Evolutionary conservation across 345 rosid genomes (phyloP), one percentile per base, ranked within the genome.

Genomic region (Eucalyptus curtisii): DNA sequence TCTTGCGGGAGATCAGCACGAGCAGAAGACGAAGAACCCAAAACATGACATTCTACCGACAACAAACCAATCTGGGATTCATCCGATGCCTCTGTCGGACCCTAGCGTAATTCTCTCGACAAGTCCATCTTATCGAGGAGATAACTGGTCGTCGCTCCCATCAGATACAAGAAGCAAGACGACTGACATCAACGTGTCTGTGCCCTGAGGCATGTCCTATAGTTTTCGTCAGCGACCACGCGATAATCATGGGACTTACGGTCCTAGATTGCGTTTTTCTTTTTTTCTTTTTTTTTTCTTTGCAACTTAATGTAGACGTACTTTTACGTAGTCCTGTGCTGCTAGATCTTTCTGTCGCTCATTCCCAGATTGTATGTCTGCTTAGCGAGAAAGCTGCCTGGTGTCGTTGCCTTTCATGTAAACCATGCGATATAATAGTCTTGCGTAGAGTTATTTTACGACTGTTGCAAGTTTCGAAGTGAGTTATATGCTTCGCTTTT

Each of bases 1-100:
- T 93, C 92, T 96, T 49, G 94, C 96, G 1, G 95, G 95, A 88
- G 91, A 94, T 90, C 99, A 95, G 49, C 98, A 92, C 14, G 96
- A 97, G 87, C 96, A 94, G 85, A 94, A 92, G 90, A 91, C 91
- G 2, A 96, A 92, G 92, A 93, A 94, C 86, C 92, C 90, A 86
- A 95, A 96, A 89, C 90, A 91, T 10, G 93, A 91, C 59, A 49
- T 92, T 61, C 52, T 90, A 31, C 90, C 96, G 10, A 61, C 91
- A 14, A 89, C 91, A n/a, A 64, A 89, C 20, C 90, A 94, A 16
- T 90, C 91, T 27, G 87, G 90, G 30, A 89, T 89, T 3, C 55
- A 93, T 86, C 93, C 95, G 1, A 92, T 90, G 14, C 82, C 82
- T 37, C 47, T 76, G 33, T 89, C 96, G 4, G 95, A 95, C 86